These are phyloP conservation scores for Viridothelium virens DNA, from an alignment of 495 filamentous ascomycete species.

Conservation along the genomic window DNA sequence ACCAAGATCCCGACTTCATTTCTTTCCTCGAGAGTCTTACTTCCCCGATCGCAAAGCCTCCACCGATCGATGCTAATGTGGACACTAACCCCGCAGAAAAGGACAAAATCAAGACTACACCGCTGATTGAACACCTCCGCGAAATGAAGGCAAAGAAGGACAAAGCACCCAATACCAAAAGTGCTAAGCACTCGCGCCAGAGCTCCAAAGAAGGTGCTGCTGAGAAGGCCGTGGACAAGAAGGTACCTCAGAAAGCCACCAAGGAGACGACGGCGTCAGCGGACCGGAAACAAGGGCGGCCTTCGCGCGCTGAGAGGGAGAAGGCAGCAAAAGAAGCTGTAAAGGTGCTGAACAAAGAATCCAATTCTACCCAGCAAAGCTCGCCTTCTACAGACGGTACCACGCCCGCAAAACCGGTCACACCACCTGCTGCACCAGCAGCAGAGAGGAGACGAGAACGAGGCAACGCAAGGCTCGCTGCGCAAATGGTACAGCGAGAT, in stretches of 20 bases:
- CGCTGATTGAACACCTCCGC: constrained; percentile 79
- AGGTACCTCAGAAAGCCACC: constrained; percentile 28
- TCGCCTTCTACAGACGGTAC: constrained; percentile 19
- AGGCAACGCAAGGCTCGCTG: constrained; percentile 65
- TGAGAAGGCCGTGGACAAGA: constrained; percentile 46
- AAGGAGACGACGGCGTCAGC: constrained; percentile 28
- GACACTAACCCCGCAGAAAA: constrained; percentile 45
- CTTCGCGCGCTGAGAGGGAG: constrained; percentile 38
- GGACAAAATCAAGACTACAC: constrained; percentile 68
- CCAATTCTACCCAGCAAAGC: constrained; percentile 33
- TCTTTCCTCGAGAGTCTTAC: constrained; percentile 81
- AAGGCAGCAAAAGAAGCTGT: constrained; percentile 65
- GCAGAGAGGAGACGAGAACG: constrained; percentile 54
- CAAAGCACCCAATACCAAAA: constrained; percentile 47
- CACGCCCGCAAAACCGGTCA: constrained; percentile 28
- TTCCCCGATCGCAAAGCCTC: constrained; percentile 56
- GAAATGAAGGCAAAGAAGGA: constrained; percentile 86
- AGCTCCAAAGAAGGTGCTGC: constrained; percentile 43
- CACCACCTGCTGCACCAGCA: constrained; percentile 32
- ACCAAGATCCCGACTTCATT: constrained; percentile 92
- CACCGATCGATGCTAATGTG: constrained; percentile 43
- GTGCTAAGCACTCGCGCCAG: constrained; percentile 41
- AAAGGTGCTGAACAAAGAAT: constrained; percentile 66
- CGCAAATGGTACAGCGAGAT: constrained; percentile 83
- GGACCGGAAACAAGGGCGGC: constrained; percentile 37